phyloP scores from a whole-genome alignment of 495 filamentous ascomycete genomes.

The Penicillium verhagenii region DNA sequence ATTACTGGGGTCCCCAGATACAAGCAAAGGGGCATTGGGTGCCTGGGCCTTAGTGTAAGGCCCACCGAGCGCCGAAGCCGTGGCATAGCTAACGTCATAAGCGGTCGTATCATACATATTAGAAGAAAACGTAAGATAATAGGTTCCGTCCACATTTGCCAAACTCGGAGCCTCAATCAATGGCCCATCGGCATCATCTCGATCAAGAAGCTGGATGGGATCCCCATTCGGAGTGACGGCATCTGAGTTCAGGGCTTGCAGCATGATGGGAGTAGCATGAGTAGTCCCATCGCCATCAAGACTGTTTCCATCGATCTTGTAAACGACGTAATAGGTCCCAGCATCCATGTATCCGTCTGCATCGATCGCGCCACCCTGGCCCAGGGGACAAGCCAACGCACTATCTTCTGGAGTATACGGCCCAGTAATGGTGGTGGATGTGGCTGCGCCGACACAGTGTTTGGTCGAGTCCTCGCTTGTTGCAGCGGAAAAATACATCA shows the following conservation, averaged over 20 bases:
- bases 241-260: slow-evolving; percentile 50
- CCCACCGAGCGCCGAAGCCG: slow-evolving; percentile 39
- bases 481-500: slow-evolving; percentile 43
- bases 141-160: slow-evolving; percentile 44
- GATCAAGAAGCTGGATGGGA: slow-evolving; percentile 46
- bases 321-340: slow-evolving; percentile 36
- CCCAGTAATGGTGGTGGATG: slow-evolving; percentile 31
- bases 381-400: slow-evolving; percentile 32
- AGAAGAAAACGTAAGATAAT: slow-evolving; percentile 57
- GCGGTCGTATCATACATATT: slow-evolving; percentile 48
- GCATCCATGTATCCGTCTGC: slow-evolving; percentile 34
- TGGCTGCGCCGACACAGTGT: slow-evolving; percentile 48
- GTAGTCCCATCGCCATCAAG: slow-evolving; percentile 47
- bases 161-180: slow-evolving; percentile 58
- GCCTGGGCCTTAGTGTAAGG: slow-evolving; percentile 38
- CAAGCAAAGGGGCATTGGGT: slow-evolving; percentile 35
- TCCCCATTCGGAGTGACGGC: slow-evolving; percentile 47
- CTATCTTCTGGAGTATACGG: slow-evolving; percentile 33
- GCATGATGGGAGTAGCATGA: slow-evolving; percentile 53
- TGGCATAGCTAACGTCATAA: slow-evolving; percentile 56
- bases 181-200: slow-evolving; percentile 48
- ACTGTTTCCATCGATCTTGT: slow-evolving; percentile 59
- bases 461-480: slow-evolving; percentile 20
- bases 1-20: slow-evolving; percentile 35
- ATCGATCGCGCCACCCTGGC: slow-evolving; percentile 42